Conservation (phyloP, 805 yeast species). For the Cyberlindnera sargentensis region DNA sequence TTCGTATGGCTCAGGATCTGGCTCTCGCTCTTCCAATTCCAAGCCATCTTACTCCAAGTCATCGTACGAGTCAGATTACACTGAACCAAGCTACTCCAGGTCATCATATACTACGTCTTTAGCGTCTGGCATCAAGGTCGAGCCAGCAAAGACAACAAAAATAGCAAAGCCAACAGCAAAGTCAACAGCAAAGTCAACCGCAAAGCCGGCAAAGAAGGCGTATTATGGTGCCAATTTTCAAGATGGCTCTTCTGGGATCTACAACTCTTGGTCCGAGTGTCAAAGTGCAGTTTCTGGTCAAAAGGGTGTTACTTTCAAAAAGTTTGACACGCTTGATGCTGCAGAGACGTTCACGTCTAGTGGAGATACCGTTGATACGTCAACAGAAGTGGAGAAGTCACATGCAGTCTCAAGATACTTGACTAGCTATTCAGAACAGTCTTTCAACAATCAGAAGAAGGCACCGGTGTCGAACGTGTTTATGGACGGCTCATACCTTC, state of each 20-base stretch:
- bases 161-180: no score
- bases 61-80: background rate
- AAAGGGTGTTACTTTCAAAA: conserved; percentile 38
- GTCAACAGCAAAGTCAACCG: no score
- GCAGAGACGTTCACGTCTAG: conserved; percentile 11
- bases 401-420: conserved; percentile 1
- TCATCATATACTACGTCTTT: no score
- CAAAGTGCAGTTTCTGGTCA: conserved; percentile 22
- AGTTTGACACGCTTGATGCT: conserved; percentile 25
- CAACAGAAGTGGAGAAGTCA: conserved; percentile 1
- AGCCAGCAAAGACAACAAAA: no score
- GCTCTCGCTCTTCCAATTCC: background rate
- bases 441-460: conserved; percentile 6
- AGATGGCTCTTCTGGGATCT: conserved; percentile 22
- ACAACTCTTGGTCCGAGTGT: conserved; percentile 28
- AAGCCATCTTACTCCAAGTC: background rate
- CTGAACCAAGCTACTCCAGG: background rate
- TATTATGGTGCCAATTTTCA: conserved; percentile 30
- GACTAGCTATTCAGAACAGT: background rate
- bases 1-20: background rate
- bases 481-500: conserved; percentile 67
- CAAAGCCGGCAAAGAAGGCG: background rate
- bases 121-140: no score
- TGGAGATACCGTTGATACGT: background rate
- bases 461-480: conserved; percentile 32